These are phyloP conservation scores for Lophiostoma macrostomum DNA, from an alignment of 495 filamentous ascomycete species.

Conservation along the genomic window DNA sequence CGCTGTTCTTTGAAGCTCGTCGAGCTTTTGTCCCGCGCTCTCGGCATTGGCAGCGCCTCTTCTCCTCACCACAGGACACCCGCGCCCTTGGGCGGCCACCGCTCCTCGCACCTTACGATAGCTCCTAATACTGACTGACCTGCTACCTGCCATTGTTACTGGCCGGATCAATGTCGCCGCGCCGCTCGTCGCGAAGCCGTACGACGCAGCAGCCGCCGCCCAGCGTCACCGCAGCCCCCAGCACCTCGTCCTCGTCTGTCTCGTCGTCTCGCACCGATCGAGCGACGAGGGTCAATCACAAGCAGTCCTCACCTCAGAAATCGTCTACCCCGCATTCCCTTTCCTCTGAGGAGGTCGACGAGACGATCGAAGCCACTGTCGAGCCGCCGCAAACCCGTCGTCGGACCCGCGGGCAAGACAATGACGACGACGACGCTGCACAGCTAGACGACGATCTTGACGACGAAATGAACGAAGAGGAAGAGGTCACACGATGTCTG, in stretches of 20 bases:
- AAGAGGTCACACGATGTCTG: slow-evolving; percentile 90
- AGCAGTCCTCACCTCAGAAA: slow-evolving; percentile 69
- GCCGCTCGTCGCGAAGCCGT: slow-evolving; percentile 89
- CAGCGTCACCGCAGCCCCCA: slow-evolving; percentile 59
- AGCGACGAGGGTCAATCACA: slow-evolving; percentile 66
- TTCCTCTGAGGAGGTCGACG: slow-evolving; percentile 78
- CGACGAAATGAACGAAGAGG: slow-evolving; percentile 67
- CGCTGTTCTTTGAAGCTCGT: slow-evolving; percentile 28
- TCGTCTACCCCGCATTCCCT: slow-evolving; percentile 67
- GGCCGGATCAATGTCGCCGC: slow-evolving; percentile 57
- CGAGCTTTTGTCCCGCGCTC: slow-evolving; percentile 33
- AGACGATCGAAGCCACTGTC: slow-evolving; percentile 52
- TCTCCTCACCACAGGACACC: slow-evolving; percentile 1
- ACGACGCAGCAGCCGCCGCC: slow-evolving; percentile 70
- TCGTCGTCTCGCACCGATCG: slow-evolving; percentile 66
- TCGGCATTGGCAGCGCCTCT: slow-evolving; percentile 25
- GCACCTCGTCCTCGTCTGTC: slow-evolving; percentile 71
- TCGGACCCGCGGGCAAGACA: slow-evolving; percentile 64
- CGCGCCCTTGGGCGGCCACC: background rate
- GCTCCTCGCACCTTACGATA: background rate
- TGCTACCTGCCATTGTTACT: no score
- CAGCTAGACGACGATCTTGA: slow-evolving; percentile 54
- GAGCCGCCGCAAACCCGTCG: slow-evolving; percentile 71
- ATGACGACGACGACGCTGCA: slow-evolving; percentile 55
- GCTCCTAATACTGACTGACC: no score